These are phyloP conservation scores for Gloeophyllum trabeum DNA, from an alignment of 768 basidiomycete species.

Conservation along the genomic window DNA sequence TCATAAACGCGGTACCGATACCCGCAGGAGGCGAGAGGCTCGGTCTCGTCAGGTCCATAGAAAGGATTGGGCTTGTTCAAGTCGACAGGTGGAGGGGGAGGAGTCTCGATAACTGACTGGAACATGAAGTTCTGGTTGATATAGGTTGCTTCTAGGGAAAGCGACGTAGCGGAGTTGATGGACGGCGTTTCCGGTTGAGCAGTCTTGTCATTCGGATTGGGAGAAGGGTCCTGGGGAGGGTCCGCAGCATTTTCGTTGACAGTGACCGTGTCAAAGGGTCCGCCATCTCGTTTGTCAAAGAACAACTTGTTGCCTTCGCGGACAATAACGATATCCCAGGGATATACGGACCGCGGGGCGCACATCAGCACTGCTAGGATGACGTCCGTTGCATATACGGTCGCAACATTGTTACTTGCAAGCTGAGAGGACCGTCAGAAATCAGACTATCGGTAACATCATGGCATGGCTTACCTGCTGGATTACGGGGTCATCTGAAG, in stretches of 20 bases:
- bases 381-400: constrained; percentile 88
- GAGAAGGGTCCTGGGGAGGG: constrained; percentile 75
- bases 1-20: constrained; percentile 96
- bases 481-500: constrained; percentile 95
- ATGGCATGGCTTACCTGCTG: constrained; percentile 50
- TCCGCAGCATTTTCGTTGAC: constrained; percentile 98
- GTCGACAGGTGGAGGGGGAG: constrained; percentile 52
- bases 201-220: constrained; percentile 66
- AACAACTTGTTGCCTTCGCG: constrained; percentile 90
- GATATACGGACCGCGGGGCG: constrained; percentile 89
- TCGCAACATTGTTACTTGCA: constrained; percentile 69
- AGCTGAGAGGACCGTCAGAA: constrained; percentile 33
- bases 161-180: constrained; percentile 87
- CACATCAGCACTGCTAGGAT: constrained; percentile 96
- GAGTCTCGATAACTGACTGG: constrained; percentile 78
- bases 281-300: constrained; percentile 96
- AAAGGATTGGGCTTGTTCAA: constrained; percentile 91
- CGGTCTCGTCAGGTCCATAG: constrained; percentile 87
- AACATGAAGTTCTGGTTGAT: constrained; percentile 98
- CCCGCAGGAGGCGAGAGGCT: constrained; percentile 90
- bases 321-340: constrained; percentile 96
- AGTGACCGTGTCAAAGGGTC: constrained; percentile 93
- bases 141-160: constrained; percentile 95
- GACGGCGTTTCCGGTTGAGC: constrained; percentile 58
- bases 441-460: constrained; percentile 2